phyloP scores from a whole-genome alignment of 805 yeast genomes.

The Candida peoriensis region DNA sequence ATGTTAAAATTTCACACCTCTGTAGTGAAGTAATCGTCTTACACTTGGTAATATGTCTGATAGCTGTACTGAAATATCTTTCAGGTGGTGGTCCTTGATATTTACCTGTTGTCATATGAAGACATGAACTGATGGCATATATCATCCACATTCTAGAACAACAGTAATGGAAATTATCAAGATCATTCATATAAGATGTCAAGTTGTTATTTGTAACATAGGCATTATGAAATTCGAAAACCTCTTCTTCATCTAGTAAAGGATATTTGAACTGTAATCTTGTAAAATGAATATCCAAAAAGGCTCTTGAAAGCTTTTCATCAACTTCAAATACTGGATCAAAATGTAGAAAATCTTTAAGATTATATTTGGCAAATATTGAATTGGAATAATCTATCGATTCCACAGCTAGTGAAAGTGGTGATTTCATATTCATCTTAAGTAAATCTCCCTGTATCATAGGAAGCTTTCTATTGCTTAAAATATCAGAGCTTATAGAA shows the following conservation, averaged over 20 bases:
- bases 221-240: conserved; percentile 44
- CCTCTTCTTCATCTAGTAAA: conserved; percentile 45
- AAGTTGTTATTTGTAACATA: conserved; percentile 34
- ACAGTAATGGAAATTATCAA: conserved; percentile 43
- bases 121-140: conserved; percentile 45
- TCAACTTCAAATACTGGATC: conserved; percentile 53
- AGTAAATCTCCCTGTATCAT: conserved; percentile 5
- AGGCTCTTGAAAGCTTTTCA: conserved; percentile 41
- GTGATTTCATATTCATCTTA: conserved; percentile 4
- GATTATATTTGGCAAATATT: conserved; percentile 41
- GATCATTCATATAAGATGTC: conserved; percentile 31
- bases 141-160: conserved; percentile 55
- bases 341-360: conserved; percentile 38
- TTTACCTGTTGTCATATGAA: conserved; percentile 51
- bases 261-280: conserved; percentile 55
- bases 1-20: conserved; percentile 46
- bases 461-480: conserved; percentile 12
- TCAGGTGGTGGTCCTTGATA: conserved; percentile 51
- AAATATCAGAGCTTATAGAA: not conserved
- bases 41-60: conserved; percentile 48
- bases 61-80: conserved; percentile 54
- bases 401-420: conserved; percentile 22
- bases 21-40: conserved; percentile 35
- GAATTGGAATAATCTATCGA: conserved; percentile 35
- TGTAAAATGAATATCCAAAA: conserved; percentile 51